phyloP scores from a whole-genome alignment of 169 alveolate species.

The Plasmodium gaboni region DNA sequence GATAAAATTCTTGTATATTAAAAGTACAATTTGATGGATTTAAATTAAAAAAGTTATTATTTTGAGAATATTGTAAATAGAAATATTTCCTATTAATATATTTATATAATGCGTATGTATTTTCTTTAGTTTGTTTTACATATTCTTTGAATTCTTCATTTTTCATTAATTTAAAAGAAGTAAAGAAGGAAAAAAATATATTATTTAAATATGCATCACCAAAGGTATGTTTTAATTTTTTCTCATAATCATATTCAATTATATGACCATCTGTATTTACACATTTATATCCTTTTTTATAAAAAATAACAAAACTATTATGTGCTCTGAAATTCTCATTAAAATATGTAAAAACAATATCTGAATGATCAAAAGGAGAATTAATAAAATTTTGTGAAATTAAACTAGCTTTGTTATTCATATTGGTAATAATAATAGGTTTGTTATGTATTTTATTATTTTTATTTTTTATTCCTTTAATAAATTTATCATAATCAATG shows the following conservation, averaged over 20 bases:
- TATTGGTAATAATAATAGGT: conserved; percentile 36
- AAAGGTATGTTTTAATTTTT: conserved; percentile 42
- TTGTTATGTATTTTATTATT: conserved; percentile 32
- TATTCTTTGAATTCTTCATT: conserved; percentile 56
- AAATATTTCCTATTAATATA: conserved; percentile 29
- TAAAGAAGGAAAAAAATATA: conserved; percentile 29
- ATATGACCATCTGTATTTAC: conserved; percentile 35
- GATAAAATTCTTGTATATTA: conserved; percentile 47
- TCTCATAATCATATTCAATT: conserved; percentile 58
- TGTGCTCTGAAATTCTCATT: conserved; percentile 71
- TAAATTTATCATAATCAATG: conserved; percentile 23
- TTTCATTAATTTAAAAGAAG: conserved; percentile 68
- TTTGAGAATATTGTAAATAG: conserved; percentile 30
- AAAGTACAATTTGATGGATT: conserved; percentile 5
- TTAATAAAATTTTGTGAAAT: conserved; percentile 39
- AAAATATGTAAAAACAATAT: conserved; percentile 50
- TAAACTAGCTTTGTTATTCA: conserved; percentile 60
- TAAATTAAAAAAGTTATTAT: conserved; percentile 42
- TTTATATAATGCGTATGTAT: conserved; percentile 18
- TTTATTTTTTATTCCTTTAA: background rate
- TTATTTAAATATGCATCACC: conserved; percentile 38
- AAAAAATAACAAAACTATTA: conserved; percentile 54
- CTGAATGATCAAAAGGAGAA: conserved; percentile 52
- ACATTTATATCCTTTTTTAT: conserved; percentile 51
- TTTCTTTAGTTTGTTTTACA: conserved; percentile 25